Evolutionary conservation across 257 asterid genomes (phyloP).

Genomic region (Plantago major): DNA sequence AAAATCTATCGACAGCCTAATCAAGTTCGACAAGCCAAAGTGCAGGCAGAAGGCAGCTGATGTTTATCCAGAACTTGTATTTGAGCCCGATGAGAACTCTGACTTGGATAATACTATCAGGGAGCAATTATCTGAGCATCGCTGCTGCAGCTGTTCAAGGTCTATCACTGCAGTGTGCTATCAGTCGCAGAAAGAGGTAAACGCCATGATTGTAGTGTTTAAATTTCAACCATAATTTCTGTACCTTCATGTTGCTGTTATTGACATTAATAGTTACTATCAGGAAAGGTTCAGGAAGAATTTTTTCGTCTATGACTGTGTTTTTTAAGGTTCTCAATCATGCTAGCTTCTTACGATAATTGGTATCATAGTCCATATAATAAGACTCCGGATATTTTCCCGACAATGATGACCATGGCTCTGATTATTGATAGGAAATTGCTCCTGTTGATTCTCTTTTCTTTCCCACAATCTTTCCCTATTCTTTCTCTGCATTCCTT

Average conservation of each 20-base stretch:
- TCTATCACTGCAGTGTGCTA: constrained; percentile 56
- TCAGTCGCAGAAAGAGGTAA: constrained; percentile 97
- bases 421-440: too few species aligned
- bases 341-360: too few species aligned
- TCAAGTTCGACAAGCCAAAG: constrained; percentile 88
- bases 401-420: too few species aligned
- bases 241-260: neutral
- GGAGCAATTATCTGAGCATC: constrained; percentile 64
- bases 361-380: too few species aligned
- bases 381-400: too few species aligned
- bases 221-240: neutral
- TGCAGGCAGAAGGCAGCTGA: constrained; percentile 72
- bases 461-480: too few species aligned
- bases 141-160: constrained; percentile 66
- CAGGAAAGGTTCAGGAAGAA: constrained; percentile 2
- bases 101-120: constrained; percentile 70
- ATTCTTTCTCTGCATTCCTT: too few species aligned
- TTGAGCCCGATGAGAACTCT: constrained; percentile 38
- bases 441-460: too few species aligned
- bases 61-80: constrained; percentile 68
- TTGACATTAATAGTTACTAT: neutral
- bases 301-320: neutral
- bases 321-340: too few species aligned
- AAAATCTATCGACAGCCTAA: constrained; percentile 87
- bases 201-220: constrained; percentile 3